These are phyloP conservation scores for Tylopilus cervinicoccineus DNA, from an alignment of 768 basidiomycete genomes.

Conservation along the genomic window DNA sequence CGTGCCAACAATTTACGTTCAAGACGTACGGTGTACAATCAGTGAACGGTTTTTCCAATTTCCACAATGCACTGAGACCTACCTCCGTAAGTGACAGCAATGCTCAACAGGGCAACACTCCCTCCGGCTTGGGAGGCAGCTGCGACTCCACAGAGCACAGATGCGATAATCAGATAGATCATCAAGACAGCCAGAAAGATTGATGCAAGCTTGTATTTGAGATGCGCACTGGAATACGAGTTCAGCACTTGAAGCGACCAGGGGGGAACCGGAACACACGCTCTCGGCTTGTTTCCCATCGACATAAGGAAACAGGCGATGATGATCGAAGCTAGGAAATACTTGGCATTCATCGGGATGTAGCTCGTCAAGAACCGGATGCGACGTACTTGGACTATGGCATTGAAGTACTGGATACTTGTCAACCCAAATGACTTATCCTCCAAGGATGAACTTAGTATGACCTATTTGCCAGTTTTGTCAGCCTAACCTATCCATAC, in stretches of 20 bases:
- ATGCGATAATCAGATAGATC: constrained; percentile 79
- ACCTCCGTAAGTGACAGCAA: constrained; percentile 84
- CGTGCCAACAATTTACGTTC: constrained; percentile 1
- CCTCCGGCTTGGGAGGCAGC: constrained; percentile 64
- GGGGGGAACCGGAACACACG: constrained; percentile 40
- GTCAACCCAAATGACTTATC: constrained; percentile 60
- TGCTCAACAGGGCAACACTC: constrained; percentile 77
- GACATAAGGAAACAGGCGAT: constrained; percentile 91
- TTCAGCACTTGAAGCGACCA: constrained; percentile 3
- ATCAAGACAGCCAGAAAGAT: constrained; percentile 74
- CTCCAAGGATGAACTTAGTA: constrained; percentile 86
- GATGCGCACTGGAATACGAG: constrained; percentile 15
- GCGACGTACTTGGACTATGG: constrained; percentile 59
- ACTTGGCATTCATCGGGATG: constrained; percentile 40
- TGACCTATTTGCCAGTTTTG: constrained; percentile 45
- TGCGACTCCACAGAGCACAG: constrained; percentile 74
- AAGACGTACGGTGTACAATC: background rate
- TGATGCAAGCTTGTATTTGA: constrained; percentile 78
- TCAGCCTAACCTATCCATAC: background rate
- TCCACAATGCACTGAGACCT: constrained; percentile 17
- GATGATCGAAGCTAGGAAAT: constrained; percentile 77
- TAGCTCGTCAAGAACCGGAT: background rate
- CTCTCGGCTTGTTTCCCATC: constrained; percentile 92
- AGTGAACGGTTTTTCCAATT: background rate
- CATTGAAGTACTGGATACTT: constrained; percentile 71